Evolutionary conservation across 148 eudicot genomes (phyloP), one percentile per base, ranked within the genome.

Genomic region (Chenopodium formosanum): DNA sequence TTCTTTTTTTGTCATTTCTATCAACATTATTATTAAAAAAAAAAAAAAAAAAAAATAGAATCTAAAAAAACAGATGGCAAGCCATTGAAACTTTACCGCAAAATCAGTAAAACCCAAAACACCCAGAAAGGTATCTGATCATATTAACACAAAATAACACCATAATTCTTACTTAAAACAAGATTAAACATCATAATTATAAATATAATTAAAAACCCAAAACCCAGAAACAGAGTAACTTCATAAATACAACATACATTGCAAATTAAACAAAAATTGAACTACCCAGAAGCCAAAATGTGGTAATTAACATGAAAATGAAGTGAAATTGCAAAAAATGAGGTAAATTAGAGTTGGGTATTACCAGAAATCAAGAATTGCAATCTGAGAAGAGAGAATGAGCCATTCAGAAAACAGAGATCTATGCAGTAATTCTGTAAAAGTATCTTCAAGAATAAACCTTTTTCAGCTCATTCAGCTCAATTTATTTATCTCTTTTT

Each of bases 331-430:
- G 23, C 17, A 27, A 50, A 72, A 77, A 78, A 68, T 78, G 78
- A 25, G 47, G 76, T 73, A 74, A 83, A 78, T 73, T 10, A 50
- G 70, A 74, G 46, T n/a, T 78, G 75, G 70, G 58, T 56, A 75
- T 83, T 84, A 84, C 86, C 86, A 84, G 83, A 80, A 53, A 84
- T 84, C 9, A 68, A 69, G 29, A 70, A 63, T n/a, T 64, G 66
- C 13, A 68, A 19, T 20, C 1, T 23, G 76, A 53, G 19, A 22
- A 71, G 56, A 62, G 9, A 37, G 53, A 64, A 6, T 16, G 17
- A 66, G 32, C 29, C 66, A 75, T 70, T 52, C 56, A 53, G 20
- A 75, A 67, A 75, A 66, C 67, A 67, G 25, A 75, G 74, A 75
- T 74, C 65, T 67, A 29, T n/a, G 3, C 22, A 73, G 1, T 56